Percentiles rank a stretch among this genome's conserved stretches.
phyloP scores from a whole-genome alignment of 805 yeast genomes.

The Scheffersomyces amazonensis region DNA sequence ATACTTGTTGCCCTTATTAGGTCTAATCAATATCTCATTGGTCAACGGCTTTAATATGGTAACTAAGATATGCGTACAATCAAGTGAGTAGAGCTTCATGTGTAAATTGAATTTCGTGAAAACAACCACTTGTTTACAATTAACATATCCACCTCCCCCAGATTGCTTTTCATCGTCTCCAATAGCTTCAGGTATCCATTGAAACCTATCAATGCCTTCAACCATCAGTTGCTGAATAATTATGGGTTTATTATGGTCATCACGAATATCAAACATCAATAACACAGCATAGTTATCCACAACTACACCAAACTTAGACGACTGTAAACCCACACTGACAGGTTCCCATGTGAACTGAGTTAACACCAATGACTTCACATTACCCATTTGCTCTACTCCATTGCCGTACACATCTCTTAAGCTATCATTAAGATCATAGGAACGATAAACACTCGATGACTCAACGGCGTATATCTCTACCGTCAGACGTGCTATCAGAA shows the following conservation, averaged over 20 bases:
- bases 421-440: background rate
- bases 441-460: background rate
- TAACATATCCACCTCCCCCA: conserved; percentile 27
- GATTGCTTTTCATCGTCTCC: conserved; percentile 5
- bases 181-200: conserved; percentile 31
- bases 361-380: background rate
- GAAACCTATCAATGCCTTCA: conserved; percentile 28
- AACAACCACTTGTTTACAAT: conserved; percentile 31
- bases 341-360: conserved; percentile 23
- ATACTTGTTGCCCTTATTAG: conserved; percentile 12
- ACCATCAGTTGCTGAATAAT: conserved; percentile 24
- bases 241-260: conserved; percentile 19
- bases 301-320: conserved; percentile 30
- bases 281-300: conserved; percentile 15
- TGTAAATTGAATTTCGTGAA: conserved; percentile 24
- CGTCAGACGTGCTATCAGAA: background rate
- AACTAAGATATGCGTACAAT: conserved; percentile 29
- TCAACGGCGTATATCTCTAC: background rate
- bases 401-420: background rate
- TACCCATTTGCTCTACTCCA: background rate
- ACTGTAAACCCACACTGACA: conserved; percentile 3
- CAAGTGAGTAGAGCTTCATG: conserved; percentile 34
- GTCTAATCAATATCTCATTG: conserved; percentile 14
- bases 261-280: conserved; percentile 21
- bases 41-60: conserved; percentile 31